Conservation (phyloP, 192 early-diverging fungal genomes). For the Coemansia sp. region DNA sequence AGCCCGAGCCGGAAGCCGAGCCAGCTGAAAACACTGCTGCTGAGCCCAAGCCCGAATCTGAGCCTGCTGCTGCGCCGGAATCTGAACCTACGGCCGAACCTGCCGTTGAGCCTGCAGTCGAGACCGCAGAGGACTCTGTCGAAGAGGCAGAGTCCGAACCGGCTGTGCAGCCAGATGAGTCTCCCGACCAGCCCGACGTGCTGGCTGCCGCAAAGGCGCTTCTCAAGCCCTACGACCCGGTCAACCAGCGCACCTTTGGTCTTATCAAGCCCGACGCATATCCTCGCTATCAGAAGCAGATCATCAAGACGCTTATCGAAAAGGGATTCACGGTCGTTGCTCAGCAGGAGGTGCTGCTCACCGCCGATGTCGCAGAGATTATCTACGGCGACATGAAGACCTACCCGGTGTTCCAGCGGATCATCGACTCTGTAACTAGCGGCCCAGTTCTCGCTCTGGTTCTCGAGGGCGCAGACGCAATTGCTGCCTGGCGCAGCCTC, state of each 20-base stretch:
- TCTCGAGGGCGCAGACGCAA: slow-evolving; percentile 50
- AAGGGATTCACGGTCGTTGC: slow-evolving; percentile 34
- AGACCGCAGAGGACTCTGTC: neutral
- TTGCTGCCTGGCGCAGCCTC: slow-evolving; percentile 41
- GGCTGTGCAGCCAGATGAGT: neutral
- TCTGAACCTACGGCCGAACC: neutral
- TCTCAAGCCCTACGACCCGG: slow-evolving; percentile 19
- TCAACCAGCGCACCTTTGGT: slow-evolving; percentile 46
- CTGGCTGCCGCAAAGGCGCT: slow-evolving; percentile 15
- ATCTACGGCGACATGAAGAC: slow-evolving; percentile 36
- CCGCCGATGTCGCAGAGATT: slow-evolving; percentile 16
- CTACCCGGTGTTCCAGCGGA: slow-evolving; percentile 37
- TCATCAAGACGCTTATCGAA: slow-evolving; percentile 30
- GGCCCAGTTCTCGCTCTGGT: slow-evolving; percentile 49
- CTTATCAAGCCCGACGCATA: slow-evolving; percentile 49
- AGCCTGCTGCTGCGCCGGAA: neutral
- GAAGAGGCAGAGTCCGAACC: neutral
- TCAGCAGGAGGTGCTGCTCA: slow-evolving; percentile 39
- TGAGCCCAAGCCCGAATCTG: neutral
- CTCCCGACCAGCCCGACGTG: neutral
- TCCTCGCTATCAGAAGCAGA: slow-evolving; percentile 32
- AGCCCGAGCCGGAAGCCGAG: neutral
- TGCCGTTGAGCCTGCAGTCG: neutral
- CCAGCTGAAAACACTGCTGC: neutral
- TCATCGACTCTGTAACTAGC: slow-evolving; percentile 54